Evolutionary conservation across 2,329 filamentous ascomycete genomes (phyloP).

Genomic region (Chrysoporthe puriensis): DNA sequence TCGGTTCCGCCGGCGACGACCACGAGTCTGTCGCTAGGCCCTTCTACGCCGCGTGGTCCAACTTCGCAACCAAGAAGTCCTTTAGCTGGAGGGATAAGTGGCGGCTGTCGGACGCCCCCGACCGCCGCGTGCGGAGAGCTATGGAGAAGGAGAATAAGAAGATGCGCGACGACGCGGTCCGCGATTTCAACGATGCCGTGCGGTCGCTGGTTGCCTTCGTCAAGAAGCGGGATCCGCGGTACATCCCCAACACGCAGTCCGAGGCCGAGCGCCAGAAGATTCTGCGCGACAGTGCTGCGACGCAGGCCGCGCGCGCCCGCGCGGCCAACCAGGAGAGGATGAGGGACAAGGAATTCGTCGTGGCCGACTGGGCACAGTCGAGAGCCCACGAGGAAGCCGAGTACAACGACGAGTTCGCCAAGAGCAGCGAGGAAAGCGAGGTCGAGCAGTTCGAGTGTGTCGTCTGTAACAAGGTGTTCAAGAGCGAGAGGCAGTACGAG

Average conservation of each 20-base stretch:
- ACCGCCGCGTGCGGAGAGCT: slow-evolving; percentile 76
- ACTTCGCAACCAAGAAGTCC: slow-evolving; percentile 81
- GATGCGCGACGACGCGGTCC: slow-evolving; percentile 76
- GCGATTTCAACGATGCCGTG: slow-evolving; percentile 92
- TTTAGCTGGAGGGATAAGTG: slow-evolving; percentile 92
- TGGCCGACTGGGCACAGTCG: slow-evolving; percentile 77
- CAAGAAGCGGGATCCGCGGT: slow-evolving; percentile 88
- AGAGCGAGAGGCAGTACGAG: slow-evolving; percentile 90
- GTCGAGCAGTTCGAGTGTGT: slow-evolving; percentile 72
- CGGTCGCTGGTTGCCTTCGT: slow-evolving; percentile 85
- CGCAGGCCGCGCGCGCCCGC: slow-evolving; percentile 81
- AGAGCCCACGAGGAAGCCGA: slow-evolving; percentile 56
- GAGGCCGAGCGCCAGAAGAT: slow-evolving; percentile 80
- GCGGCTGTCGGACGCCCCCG: slow-evolving; percentile 81
- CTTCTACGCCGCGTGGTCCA: slow-evolving; percentile 82
- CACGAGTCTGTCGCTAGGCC: slow-evolving; percentile 77
- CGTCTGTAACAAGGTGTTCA: slow-evolving; percentile 77
- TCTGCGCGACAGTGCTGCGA: slow-evolving; percentile 76
- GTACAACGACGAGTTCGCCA: slow-evolving; percentile 60
- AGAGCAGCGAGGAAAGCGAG: slow-evolving; percentile 58
- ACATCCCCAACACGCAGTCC: slow-evolving; percentile 74
- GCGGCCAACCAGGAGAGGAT: slow-evolving; percentile 80
- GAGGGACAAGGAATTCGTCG: slow-evolving; percentile 49
- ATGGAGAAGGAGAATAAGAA: slow-evolving; percentile 97
- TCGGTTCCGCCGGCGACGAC: slow-evolving; percentile 74